These are phyloP conservation scores for Zymoseptoria ardabiliae DNA, from an alignment of 2,329 filamentous ascomycete genomes.

Conservation along the genomic window DNA sequence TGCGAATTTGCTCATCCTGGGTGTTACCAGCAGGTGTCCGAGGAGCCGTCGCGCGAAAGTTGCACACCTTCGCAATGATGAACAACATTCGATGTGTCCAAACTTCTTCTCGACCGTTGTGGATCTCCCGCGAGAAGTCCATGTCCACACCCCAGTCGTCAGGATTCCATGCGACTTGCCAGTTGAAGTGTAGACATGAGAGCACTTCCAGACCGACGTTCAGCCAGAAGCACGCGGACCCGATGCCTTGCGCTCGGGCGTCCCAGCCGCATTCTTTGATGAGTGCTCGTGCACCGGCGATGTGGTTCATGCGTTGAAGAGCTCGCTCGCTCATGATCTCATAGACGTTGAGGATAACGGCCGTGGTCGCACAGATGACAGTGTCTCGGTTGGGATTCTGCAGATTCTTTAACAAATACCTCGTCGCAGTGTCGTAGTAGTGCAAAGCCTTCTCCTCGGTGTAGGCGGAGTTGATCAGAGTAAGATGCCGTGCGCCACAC, in stretches of 20 bases:
- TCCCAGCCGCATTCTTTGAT: conserved; percentile 90
- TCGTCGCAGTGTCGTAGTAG: conserved; percentile 82
- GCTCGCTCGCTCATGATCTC: conserved; percentile 83
- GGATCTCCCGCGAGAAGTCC: conserved; percentile 54
- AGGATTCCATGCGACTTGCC: conserved; percentile 79
- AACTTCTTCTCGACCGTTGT: conserved; percentile 63
- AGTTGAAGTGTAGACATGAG: conserved; percentile 79
- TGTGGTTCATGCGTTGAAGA: conserved; percentile 78
- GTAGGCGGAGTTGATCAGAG: conserved; percentile 61
- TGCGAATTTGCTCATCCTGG: conserved; percentile 55
- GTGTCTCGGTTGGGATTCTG: conserved; percentile 81
- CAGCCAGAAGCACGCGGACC: conserved; percentile 87
- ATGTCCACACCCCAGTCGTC: conserved; percentile 85
- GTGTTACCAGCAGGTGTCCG: conserved; percentile 44
- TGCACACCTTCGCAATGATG: conserved; percentile 77
- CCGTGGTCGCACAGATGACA: conserved; percentile 76
- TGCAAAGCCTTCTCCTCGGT: conserved; percentile 69
- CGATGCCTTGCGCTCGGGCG: conserved; percentile 68
- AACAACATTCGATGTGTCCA: conserved; percentile 90
- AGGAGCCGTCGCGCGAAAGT: conserved; percentile 68
- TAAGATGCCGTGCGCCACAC: conserved; percentile 77
- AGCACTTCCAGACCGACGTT: conserved; percentile 88
- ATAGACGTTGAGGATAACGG: conserved; percentile 84
- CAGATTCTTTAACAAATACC: conserved; percentile 64
- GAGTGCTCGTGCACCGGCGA: conserved; percentile 72